Conservation (phyloP, 2,329 filamentous ascomycete genomes). For the Didymella glomerata region DNA sequence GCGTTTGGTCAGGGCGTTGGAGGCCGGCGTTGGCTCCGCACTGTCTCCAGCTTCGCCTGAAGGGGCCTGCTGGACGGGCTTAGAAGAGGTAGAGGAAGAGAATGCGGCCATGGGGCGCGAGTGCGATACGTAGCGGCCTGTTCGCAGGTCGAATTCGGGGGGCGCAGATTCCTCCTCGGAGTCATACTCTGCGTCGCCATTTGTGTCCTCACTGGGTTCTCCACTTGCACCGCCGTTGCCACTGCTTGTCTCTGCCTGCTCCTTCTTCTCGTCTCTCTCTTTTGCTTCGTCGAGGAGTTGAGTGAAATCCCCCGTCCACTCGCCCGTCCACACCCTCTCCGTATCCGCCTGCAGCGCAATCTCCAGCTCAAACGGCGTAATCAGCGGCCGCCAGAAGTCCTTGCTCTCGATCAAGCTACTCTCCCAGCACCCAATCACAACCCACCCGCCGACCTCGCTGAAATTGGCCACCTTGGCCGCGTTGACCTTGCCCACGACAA, state of each 20-base stretch:
- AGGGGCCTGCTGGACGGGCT: conserved; percentile 27
- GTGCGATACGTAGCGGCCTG: conserved; percentile 81
- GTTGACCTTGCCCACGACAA: conserved; percentile 96
- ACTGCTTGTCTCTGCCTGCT: conserved; percentile 49
- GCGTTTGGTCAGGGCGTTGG: conserved; percentile 69
- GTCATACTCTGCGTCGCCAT: conserved; percentile 62
- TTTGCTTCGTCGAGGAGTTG: conserved; percentile 61
- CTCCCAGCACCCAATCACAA: conserved; percentile 98
- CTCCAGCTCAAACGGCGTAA: conserved; percentile 93
- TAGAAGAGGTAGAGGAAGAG: conserved; percentile 33
- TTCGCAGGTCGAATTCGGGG: conserved; percentile 91
- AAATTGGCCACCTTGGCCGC: conserved; percentile 97
- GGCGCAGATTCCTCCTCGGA: conserved; percentile 74
- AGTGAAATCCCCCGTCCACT: conserved; percentile 90
- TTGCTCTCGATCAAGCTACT: conserved; percentile 89
- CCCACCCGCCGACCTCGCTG: conserved; percentile 93
- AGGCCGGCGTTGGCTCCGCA: conserved; percentile 32
- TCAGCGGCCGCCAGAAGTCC: conserved; percentile 85
- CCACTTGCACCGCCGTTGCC: not conserved
- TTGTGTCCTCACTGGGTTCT: conserved; percentile 13
- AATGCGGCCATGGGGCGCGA: conserved; percentile 71
- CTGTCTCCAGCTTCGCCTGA: not conserved
- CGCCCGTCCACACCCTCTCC: conserved; percentile 81
- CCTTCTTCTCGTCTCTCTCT: not conserved
- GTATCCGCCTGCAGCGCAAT: conserved; percentile 78